A percentile compares a stretch with the other conserved stretches of the same genome.
Conservation (phyloP, 352 stramenopile genomes). For the Chloridella minuta region DNA sequence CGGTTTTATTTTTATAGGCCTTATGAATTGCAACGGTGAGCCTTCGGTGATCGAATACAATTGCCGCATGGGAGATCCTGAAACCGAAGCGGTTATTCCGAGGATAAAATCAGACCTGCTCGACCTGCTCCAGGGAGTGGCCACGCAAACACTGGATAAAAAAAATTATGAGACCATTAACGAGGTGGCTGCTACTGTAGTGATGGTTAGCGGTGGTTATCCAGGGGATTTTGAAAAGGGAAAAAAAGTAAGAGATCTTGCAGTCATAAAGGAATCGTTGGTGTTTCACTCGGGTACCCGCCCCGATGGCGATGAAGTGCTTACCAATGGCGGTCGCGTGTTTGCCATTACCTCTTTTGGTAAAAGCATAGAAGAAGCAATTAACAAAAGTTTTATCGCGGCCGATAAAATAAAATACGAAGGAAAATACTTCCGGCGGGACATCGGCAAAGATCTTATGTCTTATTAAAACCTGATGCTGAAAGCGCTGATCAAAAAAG, state of each 20-base stretch:
- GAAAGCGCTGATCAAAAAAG: background rate
- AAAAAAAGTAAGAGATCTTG: background rate
- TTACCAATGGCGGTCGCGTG: background rate
- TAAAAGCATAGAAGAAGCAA: background rate
- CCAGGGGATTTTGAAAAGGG: background rate
- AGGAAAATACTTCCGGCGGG: background rate
- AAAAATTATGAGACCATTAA: background rate
- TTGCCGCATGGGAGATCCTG: constrained; percentile 91
- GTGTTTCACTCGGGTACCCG: background rate
- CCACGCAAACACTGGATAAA: background rate
- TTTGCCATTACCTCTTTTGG: background rate
- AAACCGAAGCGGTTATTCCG: constrained; percentile 90
- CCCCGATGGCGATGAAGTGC: background rate
- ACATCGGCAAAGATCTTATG: background rate
- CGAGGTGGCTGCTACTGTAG: background rate
- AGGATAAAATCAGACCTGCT: constrained; percentile 40
- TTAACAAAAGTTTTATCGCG: background rate
- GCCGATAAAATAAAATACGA: background rate
- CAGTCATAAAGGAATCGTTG: background rate
- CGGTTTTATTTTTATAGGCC: constrained; percentile 85
- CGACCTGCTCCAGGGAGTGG: constrained; percentile 57
- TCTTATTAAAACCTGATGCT: background rate
- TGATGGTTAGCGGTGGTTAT: background rate
- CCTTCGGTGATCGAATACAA: constrained; percentile 98
- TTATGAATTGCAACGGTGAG: constrained; percentile 39